Evolutionary conservation across 2,329 filamentous ascomycete species (phyloP).

Genomic region (Ceratocystis smalleyi): DNA sequence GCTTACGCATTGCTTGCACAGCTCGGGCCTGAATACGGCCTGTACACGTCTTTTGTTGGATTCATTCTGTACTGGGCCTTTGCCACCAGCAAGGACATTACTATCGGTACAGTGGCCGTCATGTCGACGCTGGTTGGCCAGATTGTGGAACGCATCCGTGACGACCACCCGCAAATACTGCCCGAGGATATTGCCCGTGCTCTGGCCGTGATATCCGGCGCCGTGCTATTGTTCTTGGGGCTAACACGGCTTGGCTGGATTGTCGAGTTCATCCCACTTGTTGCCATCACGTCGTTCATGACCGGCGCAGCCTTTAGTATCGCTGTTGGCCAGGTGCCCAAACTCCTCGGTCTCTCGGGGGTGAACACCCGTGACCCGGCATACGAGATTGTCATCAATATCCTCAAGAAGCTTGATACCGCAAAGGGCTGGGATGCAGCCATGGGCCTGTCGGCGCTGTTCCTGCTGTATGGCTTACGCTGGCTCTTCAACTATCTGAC

Average conservation of each 20-base stretch:
- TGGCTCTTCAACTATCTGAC: constrained; percentile 45
- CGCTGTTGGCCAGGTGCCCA: constrained; percentile 33
- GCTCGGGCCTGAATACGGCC: constrained; percentile 34
- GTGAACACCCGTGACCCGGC: constrained; percentile 35
- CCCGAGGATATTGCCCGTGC: constrained; percentile 33
- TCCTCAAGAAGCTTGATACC: constrained; percentile 30
- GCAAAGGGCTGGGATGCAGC: constrained; percentile 50
- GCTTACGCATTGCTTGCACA: constrained; percentile 36
- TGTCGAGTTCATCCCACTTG: constrained; percentile 39
- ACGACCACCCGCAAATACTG: constrained; percentile 26
- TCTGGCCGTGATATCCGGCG: constrained; percentile 33
- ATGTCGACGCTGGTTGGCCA: constrained; percentile 39
- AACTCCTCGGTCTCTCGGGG: constrained; percentile 35
- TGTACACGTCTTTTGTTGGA: constrained; percentile 83
- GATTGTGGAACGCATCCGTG: constrained; percentile 29
- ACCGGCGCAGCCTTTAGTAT: constrained; percentile 39
- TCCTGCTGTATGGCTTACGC: constrained; percentile 53
- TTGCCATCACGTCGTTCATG: constrained; percentile 39
- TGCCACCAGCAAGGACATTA: constrained; percentile 95
- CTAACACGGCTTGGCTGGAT: constrained; percentile 38
- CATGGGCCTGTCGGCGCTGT: constrained; percentile 53
- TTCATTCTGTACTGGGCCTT: constrained; percentile 95
- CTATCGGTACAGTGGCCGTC: constrained; percentile 56
- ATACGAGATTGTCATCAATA: constrained; percentile 37
- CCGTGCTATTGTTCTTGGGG: constrained; percentile 35